Base-by-base conservation (phyloP, 805 yeast genomes). In the Saturnispora kantuleensis region DNA sequence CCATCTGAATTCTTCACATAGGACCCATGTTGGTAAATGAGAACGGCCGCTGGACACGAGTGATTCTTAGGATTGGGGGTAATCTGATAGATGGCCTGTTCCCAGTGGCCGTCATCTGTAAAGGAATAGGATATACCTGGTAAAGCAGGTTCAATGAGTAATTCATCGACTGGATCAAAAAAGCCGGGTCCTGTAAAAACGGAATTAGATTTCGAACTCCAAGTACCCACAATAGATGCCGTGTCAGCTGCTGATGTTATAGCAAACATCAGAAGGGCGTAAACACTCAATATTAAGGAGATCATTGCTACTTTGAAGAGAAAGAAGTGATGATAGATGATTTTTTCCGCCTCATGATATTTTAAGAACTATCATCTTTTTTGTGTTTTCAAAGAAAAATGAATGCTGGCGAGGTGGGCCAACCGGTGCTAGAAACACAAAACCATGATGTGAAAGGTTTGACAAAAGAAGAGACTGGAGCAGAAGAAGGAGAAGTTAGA, bases 131-230 rank as follows among this genome's bases (percentile, higher is more conserved):
- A 81, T 45, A 90, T 76, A 33, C 99, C 99, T 1, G 99, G 96
- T 35, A 93, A 71, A 8, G 89, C 90, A 2, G 99, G 99, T 62
- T 93, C 99, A 49, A 88, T 85, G 47, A 93, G 68, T 13, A 90
- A 74, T 63, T 93, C 98, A 59, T 90, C 96, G 28, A 88, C 84
- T 2, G 99, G 99, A 62, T 93, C 97, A 61, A 77, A 93, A 59
- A 93, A 93, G 2, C 89, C 84, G 6, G 97, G 96, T 0, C 99
- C 99, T 1, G 99, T 93, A 68, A 90, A 81, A 7, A 93, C 98
- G 10, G 94, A 79, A 62, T 84, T 85, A 10, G 97, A 80, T 63
- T 93, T 93, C 13, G 97, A 82, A 1, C 89, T 65, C 99, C 99
- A 93, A 0, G 99, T 93, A 6, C 98, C 98, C 35, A 70, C 84